These are phyloP conservation scores for Trichoderma harzianum DNA, from an alignment of 2,329 filamentous ascomycete species.

Conservation along the genomic window DNA sequence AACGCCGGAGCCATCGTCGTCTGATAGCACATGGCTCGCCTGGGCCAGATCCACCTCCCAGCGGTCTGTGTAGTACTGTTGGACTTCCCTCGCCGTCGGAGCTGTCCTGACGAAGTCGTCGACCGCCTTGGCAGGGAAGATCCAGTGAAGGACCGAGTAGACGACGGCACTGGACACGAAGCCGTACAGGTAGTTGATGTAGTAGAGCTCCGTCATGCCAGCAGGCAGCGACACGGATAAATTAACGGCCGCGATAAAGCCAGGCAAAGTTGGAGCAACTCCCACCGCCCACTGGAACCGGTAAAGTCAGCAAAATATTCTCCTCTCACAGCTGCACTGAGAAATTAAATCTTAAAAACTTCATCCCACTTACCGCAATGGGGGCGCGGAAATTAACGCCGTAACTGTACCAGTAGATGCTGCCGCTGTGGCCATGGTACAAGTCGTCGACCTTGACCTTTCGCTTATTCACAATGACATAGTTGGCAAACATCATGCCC, in stretches of 20 bases:
- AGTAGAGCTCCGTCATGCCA: conserved; percentile 38
- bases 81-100: conserved; percentile 27
- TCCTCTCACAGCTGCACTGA: neutral
- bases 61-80: conserved; percentile 27
- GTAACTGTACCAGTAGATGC: conserved; percentile 41
- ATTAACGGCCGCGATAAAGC: conserved; percentile 41
- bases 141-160: conserved; percentile 31
- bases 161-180: conserved; percentile 34
- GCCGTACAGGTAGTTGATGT: conserved; percentile 39
- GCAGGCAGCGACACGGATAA: conserved; percentile 31
- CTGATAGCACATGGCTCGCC: neutral
- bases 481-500: conserved; percentile 39
- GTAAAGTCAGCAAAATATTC: neutral
- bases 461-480: conserved; percentile 31
- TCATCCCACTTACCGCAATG: conserved; percentile 30
- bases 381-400: conserved; percentile 41
- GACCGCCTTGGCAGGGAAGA: conserved; percentile 28
- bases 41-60: conserved; percentile 32
- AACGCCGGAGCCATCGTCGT: conserved; percentile 19
- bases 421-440: conserved; percentile 29
- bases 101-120: conserved; percentile 30
- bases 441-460: conserved; percentile 38
- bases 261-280: conserved; percentile 39
- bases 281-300: conserved; percentile 37
- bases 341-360: too few relatives aligned